Conservation (phyloP, 768 basidiomycete genomes). For the Zangia roseola region DNA sequence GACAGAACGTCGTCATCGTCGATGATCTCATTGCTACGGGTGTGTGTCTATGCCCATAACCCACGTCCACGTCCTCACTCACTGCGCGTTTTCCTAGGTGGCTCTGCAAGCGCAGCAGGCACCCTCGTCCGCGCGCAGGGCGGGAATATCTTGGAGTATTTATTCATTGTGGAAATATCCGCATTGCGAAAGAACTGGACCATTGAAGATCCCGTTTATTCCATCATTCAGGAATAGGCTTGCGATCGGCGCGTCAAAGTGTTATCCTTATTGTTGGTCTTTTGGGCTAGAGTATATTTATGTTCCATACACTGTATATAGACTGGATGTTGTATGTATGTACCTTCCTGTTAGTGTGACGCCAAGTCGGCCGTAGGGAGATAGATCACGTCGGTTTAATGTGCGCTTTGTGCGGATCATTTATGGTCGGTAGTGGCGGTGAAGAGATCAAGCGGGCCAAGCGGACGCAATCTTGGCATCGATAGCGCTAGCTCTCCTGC, state of each 20-base stretch:
- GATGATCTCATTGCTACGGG: conserved; percentile 98
- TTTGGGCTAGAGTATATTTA: conserved; percentile 3
- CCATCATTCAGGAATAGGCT: conserved; percentile 70
- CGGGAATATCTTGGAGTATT: conserved; percentile 84
- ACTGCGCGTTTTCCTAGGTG: conserved; percentile 50
- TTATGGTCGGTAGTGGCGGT: too few species aligned
- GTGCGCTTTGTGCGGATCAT: too few species aligned
- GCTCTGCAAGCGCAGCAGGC: conserved; percentile 91
- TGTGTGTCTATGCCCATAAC: conserved; percentile 33
- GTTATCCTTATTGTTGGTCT: conserved; percentile 26
- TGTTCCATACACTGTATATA: not conserved
- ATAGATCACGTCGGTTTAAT: too few species aligned
- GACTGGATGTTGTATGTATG: not conserved
- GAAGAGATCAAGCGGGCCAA: too few species aligned
- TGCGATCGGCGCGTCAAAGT: not conserved
- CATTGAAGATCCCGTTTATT: conserved; percentile 72
- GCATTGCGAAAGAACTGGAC: conserved; percentile 80
- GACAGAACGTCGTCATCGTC: conserved; percentile 82
- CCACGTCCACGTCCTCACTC: conserved; percentile 1
- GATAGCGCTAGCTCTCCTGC: too few species aligned
- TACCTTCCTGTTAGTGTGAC: not conserved
- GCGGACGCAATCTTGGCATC: too few species aligned
- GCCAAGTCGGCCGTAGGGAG: not conserved
- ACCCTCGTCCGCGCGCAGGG: conserved; percentile 82
- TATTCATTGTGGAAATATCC: conserved; percentile 87